Evolutionary conservation across 331 rosid genomes (phyloP).

Genomic region (Ulmus americana): DNA sequence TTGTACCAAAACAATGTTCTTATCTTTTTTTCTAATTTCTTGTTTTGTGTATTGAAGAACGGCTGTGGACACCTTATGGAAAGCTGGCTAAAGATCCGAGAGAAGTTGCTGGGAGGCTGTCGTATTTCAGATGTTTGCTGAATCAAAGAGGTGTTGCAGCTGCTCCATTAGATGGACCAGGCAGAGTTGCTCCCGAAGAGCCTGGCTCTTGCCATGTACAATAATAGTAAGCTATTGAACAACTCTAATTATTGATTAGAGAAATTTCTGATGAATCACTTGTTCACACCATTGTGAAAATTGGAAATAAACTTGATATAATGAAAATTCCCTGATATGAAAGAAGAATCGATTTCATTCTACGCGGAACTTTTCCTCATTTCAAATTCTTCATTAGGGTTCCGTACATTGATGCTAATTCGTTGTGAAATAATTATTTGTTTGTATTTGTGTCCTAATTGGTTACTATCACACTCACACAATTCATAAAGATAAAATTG

Average conservation of each 20-base stretch:
- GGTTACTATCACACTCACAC: too few relatives aligned
- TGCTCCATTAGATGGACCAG: constrained; percentile 36
- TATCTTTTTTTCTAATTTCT: background rate
- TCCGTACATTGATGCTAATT: too few relatives aligned
- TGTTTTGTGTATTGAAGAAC: constrained; percentile 21
- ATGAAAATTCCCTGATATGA: too few relatives aligned
- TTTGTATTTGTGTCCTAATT: too few relatives aligned
- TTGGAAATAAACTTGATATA: too few relatives aligned
- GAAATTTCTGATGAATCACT: too few relatives aligned
- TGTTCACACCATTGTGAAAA: too few relatives aligned
- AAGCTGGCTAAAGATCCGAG: constrained; percentile 34
- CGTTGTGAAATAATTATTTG: too few relatives aligned
- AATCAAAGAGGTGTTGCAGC: constrained; percentile 41
- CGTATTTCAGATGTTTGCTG: constrained; percentile 39
- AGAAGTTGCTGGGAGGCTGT: constrained; percentile 33
- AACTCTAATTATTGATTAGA: too few relatives aligned
- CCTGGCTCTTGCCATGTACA: constrained; percentile 40
- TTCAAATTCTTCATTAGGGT: too few relatives aligned
- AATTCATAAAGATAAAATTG: background rate
- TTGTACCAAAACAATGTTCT: background rate
- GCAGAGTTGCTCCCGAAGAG: constrained; percentile 32
- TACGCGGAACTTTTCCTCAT: too few relatives aligned
- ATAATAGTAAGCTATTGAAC: background rate
- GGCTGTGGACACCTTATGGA: constrained; percentile 38
- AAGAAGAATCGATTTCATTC: too few relatives aligned